Evolutionary conservation across 2,329 filamentous ascomycete species (phyloP).

Genomic region (Verticillium nubilum): DNA sequence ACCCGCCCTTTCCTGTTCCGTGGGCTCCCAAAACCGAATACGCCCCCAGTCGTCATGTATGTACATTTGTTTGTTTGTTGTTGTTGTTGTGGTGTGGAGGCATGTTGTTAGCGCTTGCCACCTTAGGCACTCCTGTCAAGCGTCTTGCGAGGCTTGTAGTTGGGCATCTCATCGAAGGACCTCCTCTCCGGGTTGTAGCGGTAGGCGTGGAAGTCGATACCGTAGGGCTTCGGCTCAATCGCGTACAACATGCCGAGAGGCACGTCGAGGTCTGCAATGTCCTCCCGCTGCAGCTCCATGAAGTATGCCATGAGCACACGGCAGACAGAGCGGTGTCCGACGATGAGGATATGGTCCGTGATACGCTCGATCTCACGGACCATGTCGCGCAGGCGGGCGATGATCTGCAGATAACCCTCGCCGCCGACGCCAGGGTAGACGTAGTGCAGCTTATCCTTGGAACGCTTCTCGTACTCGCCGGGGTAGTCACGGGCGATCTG

Average conservation of each 20-base stretch:
- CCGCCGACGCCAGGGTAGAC: conserved; percentile 94
- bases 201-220: conserved; percentile 95
- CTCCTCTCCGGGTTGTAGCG: conserved; percentile 72
- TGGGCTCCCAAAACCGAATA: background rate
- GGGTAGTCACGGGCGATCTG: conserved; percentile 77
- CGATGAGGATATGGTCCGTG: conserved; percentile 88
- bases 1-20: background rate
- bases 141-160: conserved; percentile 69
- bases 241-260: conserved; percentile 91
- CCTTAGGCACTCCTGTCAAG: conserved; percentile 31
- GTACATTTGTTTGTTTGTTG: background rate
- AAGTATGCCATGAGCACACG: conserved; percentile 95
- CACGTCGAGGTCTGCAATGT: conserved; percentile 91
- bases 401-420: conserved; percentile 94
- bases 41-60: background rate
- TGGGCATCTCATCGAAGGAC: conserved; percentile 81
- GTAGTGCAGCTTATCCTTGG: conserved; percentile 86
- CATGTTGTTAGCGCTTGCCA: background rate
- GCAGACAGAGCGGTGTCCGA: conserved; percentile 88
- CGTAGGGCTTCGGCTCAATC: conserved; percentile 95
- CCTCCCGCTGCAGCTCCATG: conserved; percentile 81
- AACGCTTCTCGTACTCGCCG: conserved; percentile 76
- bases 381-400: conserved; percentile 89
- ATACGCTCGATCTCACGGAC: conserved; percentile 97
- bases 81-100: background rate